Conservation (phyloP, 2,329 filamentous ascomycete species). For the Fusarium sp. region DNA sequence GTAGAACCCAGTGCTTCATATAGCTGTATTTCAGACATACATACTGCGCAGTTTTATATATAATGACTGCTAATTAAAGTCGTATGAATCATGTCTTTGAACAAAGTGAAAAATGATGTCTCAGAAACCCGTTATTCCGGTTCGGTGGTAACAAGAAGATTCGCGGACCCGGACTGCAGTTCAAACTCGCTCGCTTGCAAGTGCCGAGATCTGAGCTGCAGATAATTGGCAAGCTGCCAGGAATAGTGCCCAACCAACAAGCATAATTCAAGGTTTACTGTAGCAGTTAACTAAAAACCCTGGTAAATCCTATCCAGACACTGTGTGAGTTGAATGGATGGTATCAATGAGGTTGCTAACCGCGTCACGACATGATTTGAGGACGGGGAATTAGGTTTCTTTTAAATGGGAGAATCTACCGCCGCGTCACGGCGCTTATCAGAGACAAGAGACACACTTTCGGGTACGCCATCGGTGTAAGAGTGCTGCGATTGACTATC, state of each 20-base stretch:
- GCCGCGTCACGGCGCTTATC: constrained; percentile 24
- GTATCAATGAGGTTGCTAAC: constrained; percentile 15
- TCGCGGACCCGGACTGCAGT: not conserved
- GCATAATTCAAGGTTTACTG: constrained; percentile 19
- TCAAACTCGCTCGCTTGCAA: constrained; percentile 10
- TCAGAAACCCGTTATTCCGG: not conserved
- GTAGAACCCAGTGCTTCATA: not conserved
- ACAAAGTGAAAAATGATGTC: not conserved
- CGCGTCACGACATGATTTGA: constrained; percentile 28
- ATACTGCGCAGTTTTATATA: not conserved
- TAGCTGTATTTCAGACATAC: not conserved
- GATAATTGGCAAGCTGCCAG: constrained; percentile 11
- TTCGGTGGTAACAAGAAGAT: not conserved
- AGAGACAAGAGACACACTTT: not conserved
- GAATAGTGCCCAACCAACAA: constrained; percentile 14
- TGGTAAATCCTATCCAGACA: constrained; percentile 18
- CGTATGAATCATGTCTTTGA: not conserved
- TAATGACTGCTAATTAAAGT: not conserved
- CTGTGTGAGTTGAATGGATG: constrained; percentile 6
- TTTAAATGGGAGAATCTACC: not conserved
- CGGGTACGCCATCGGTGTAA: constrained; percentile 10
- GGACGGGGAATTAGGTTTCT: not conserved
- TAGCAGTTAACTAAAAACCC: constrained; percentile 11
- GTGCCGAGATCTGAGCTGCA: constrained; percentile 26
- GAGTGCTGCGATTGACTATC: constrained; percentile 5